These are phyloP conservation scores for Exophiala sp. DNA, from an alignment of 2,329 filamentous ascomycete genomes.

Conservation along the genomic window DNA sequence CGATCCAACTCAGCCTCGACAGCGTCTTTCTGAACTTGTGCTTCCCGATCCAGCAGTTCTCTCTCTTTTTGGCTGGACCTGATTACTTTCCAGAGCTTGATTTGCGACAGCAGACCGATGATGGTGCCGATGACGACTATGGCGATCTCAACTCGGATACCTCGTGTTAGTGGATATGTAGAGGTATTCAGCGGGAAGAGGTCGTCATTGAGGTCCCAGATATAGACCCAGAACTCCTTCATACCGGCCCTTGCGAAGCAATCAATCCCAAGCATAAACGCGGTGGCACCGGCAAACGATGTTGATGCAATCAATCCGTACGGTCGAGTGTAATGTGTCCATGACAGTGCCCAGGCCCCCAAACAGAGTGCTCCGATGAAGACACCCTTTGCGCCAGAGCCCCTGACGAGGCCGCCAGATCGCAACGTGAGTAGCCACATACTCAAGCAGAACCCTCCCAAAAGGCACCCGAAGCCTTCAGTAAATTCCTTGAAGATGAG, in stretches of 20 bases:
- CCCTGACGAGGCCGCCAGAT: constrained; percentile 65
- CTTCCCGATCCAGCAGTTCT: constrained; percentile 45
- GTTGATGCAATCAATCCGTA: constrained; percentile 72
- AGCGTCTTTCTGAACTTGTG: constrained; percentile 50
- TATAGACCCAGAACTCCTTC: constrained; percentile 93
- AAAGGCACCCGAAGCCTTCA: constrained; percentile 74
- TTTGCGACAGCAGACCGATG: constrained; percentile 73
- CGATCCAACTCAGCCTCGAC: constrained; percentile 67
- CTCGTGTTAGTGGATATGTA: constrained; percentile 79
- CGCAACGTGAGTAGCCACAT: constrained; percentile 87
- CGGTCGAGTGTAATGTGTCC: constrained; percentile 68
- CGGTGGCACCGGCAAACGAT: constrained; percentile 75
- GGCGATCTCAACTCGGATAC: constrained; percentile 79
- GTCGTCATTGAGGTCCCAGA: constrained; percentile 75
- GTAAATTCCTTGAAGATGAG: constrained; percentile 79
- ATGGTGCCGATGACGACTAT: constrained; percentile 67
- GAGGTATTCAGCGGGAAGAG: constrained; percentile 70
- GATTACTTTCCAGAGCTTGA: constrained; percentile 79
- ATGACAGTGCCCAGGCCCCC: constrained; percentile 66
- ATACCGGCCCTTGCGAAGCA: constrained; percentile 83
- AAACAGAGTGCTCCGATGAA: constrained; percentile 70
- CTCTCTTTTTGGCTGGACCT: constrained; percentile 47
- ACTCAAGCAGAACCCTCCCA: constrained; percentile 76
- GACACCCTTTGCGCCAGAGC: constrained; percentile 58
- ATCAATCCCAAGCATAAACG: constrained; percentile 75